Evolutionary conservation across 768 basidiomycete genomes (phyloP), one percentile per base, ranked within the genome.

Genomic region (Trametes coccinea): DNA sequence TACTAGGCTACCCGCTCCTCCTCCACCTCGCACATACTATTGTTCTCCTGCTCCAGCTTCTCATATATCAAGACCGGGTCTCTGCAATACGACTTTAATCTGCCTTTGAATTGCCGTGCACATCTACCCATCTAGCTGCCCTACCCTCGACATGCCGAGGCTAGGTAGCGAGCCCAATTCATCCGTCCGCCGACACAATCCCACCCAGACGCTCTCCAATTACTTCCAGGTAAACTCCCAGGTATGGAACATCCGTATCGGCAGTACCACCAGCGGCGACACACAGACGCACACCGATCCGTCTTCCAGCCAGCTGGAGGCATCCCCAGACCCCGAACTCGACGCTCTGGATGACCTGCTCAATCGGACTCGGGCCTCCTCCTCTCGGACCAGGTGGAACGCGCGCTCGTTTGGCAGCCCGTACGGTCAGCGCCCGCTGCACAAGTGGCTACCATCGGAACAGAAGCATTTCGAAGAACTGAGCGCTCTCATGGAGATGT

Each of bases 371-470:
- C 61, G 55, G 34, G 55, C 61, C 27, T 52, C 61, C 14, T 34
- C 22, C 44, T 62, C 61, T 47, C 61, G 61, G 43, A 62, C 54
- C 3, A 44, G 61, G 44, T 62, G 61, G 61, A 62, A 62, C 49
- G 61, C 55, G 61, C 61, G 61, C 41, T 33, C 55, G 6, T 51
- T 46, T 30, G 61, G 61, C 1, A 62, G 55, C 14, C 61, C 61
- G 9, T 62, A 62, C 34, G 61, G 55, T 16, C 49, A 44, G 1
- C 61, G 61, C 27, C 61, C 55, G 13, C 49, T 62, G 14, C 50
- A 51, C 34, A 62, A 56, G 34, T 52, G 53, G 48, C 33, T 50
- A 1, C 54, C 48, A 1, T 50, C 54, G 2, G 54, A 61, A 11
- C 53, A 55, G 48, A 51, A 56, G 31, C 53, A 55, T 27, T 37